Percentiles rank a stretch among this genome's conserved stretches.
phyloP scores from a whole-genome alignment of 768 basidiomycete species.

The Gautieria morchelliformis region DNA sequence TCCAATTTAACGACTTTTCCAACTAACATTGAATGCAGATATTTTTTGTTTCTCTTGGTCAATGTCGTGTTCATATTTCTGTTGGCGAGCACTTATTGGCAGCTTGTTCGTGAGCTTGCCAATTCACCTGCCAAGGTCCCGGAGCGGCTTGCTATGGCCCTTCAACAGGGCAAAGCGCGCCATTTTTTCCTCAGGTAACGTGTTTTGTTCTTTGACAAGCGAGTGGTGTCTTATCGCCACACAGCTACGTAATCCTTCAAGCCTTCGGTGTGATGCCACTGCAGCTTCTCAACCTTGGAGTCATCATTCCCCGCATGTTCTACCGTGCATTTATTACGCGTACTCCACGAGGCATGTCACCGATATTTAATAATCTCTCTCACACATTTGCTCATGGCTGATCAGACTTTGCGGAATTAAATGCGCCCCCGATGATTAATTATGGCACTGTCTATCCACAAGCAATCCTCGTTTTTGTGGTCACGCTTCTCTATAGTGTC shows the following conservation, averaged over 20 bases:
- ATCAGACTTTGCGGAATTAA: constrained; percentile 88
- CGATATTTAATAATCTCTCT: neutral
- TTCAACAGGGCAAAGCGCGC: constrained; percentile 72
- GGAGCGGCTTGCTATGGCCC: constrained; percentile 78
- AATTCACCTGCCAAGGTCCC: constrained; percentile 92
- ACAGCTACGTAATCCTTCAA: constrained; percentile 20
- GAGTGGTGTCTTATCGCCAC: neutral
- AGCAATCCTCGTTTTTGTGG: constrained; percentile 90
- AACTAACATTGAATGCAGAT: constrained; percentile 38
- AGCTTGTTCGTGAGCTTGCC: constrained; percentile 83
- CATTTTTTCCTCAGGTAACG: constrained; percentile 17
- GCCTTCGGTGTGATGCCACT: constrained; percentile 92
- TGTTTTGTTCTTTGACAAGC: constrained; percentile 8
- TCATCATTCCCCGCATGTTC: constrained; percentile 71
- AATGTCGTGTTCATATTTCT: constrained; percentile 95
- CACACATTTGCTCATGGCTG: neutral
- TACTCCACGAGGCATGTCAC: constrained; percentile 73
- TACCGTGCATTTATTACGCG: constrained; percentile 70
- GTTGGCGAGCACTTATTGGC: constrained; percentile 84
- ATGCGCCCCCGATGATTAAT: constrained; percentile 97
- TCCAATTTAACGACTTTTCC: constrained; percentile 6
- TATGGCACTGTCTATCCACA: constrained; percentile 97
- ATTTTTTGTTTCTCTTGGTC: constrained; percentile 84
- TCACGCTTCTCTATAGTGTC: constrained; percentile 91
- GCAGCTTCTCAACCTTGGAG: constrained; percentile 86